Conservation (phyloP, 2,329 filamentous ascomycete species). For the Bisporella sp. region DNA sequence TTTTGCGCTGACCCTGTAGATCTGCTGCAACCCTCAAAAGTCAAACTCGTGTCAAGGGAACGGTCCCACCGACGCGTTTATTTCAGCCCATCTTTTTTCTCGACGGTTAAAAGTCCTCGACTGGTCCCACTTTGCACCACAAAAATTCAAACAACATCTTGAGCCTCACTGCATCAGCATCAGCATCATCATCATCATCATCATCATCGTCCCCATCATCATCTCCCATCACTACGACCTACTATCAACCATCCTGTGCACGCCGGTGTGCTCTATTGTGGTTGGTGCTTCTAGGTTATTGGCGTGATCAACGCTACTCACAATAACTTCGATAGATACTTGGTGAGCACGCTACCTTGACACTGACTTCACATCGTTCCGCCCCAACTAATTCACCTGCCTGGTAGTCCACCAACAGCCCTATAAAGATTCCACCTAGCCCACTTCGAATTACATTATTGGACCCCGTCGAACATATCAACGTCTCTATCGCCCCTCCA, state of each 20-base stretch:
- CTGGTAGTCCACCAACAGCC: no score
- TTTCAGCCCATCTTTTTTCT: conserved; percentile 14
- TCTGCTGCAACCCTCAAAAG: conserved; percentile 5
- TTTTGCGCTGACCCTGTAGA: conserved; percentile 10
- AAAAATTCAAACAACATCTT: conserved; percentile 12
- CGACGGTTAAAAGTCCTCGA: conserved; percentile 17
- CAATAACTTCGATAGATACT: no score
- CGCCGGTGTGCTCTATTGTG: no score
- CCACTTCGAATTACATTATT: no score
- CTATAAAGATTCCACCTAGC: no score
- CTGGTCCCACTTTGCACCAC: conserved; percentile 16
- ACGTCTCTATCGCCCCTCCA: no score
- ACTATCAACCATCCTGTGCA: not conserved
- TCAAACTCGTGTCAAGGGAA: not conserved
- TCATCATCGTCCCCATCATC: not conserved
- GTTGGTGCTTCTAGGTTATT: no score
- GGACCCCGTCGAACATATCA: no score
- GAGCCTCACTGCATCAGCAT: conserved; percentile 13
- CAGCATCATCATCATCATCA: not conserved
- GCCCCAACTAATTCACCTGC: no score
- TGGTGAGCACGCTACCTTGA: no score
- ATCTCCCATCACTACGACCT: not conserved
- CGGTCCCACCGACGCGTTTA: conserved; percentile 18
- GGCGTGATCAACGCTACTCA: no score
- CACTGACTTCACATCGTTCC: no score